Base-by-base conservation (phyloP, 2,329 filamentous ascomycete species). In the Sclerotinia trifoliorum region DNA sequence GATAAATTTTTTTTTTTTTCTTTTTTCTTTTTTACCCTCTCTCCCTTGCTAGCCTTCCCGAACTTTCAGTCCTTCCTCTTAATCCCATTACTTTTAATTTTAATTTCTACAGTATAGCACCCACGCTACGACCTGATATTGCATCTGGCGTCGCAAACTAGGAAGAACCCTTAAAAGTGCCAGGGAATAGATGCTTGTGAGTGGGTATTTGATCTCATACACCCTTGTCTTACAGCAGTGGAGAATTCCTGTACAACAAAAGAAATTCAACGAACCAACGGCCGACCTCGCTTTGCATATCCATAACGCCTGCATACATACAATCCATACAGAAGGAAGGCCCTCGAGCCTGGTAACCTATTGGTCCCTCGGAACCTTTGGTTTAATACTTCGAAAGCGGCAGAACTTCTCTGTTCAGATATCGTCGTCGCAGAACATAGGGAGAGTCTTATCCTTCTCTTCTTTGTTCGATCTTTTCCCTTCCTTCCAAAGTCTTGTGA, bases 401-500 rank as follows among this genome's bases (percentile, higher is more conserved):
- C 66, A 68, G 66, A 64, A 68, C 58, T 64, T 65, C 29, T 68
- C 66, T 29, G 26, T 56, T 68, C 19, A 64, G 58, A 64, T 68
- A 68, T 68, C 44, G 51, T 56, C 66, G 68, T 68, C 70, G 68
- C 68, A 61, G 65, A 66, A 66, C 42, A 51, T 52, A 66, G 65
- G 55, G 65, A 61, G 54, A 39, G 29, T 51, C 32, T 32, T 29
- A 57, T 55, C 65, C 55, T 60, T 60, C 44, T 49, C 44, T 46
- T 35, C 54, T 61, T 39, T 55, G 6, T 29, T 60, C 26, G n/a
- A 61, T 48, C 46, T 35, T 52, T 52, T 29, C 62, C 26, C 52
- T 44, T 24, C 32, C 44, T 66, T 56, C 51, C 32, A 66, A 68
- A 67, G 60, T 69, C 66, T 65, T 69, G 70, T 66, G 69, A 70